Base-by-base conservation (phyloP, 2,329 filamentous ascomycete species). In the Periconia macrospinosa region DNA sequence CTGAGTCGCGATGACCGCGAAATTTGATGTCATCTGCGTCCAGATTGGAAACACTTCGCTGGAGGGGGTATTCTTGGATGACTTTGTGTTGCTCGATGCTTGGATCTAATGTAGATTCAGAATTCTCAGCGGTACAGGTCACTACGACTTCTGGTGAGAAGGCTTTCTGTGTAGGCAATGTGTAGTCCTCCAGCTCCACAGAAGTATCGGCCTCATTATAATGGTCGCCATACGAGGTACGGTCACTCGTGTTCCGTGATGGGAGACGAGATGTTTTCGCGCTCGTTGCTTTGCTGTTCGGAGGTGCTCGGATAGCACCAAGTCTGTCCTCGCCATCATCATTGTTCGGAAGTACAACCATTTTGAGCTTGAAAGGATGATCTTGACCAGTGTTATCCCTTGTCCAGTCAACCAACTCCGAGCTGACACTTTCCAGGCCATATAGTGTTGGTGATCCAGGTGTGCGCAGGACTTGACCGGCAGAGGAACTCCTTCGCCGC, bases 1-100 rank as follows among this genome's bases (percentile, higher is more conserved):
- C 55, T 0, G 71, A 73, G 46, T 73, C 68, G 20, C 67, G 65
- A 52, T 73, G 71, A 18, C 60, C 62, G 3, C 66, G 60, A 20
- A 73, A 73, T 15, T 53, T 62, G 1, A 59, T 19, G 2, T 70
- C 63, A 14, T 52, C 47, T 10, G 69, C 67, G 3, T 72, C 68
- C 13, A 71, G 37, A 18, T 68, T 68, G 0, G 69, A 72, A 7
- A 71, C 56, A 45, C 58, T 61, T 5, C 60, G 62, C 30, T 51
- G 11, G 6, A 45, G 30, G 2, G 47, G 49, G 1, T 53, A 23
- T 20, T 49, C 49, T 6, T 49, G 55, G 3, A 42, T 43, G 14
- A 45, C 51, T 19, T 50, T 41, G 17, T 48, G 46, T n/a, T 49
- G 37, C 20, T 52, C 54, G 20, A 53, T 33, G 9, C 52, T 37